Evolutionary conservation across 106 monocot genomes (phyloP).

Genomic region (Allium cepa): DNA sequence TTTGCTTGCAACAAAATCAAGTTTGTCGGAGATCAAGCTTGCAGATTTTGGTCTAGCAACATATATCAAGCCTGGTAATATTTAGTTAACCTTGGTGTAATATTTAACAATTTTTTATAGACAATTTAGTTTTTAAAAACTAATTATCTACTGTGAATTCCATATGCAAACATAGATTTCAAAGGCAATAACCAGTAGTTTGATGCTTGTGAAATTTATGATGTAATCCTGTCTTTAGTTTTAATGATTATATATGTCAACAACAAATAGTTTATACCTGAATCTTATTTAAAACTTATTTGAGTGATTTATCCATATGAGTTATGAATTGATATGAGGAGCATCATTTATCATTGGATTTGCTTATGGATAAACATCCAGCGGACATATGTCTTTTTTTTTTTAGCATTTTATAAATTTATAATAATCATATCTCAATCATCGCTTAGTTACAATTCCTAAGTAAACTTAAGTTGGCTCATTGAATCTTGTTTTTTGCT

Average conservation of each 20-base stretch:
- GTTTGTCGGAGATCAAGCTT: conserved; percentile 71
- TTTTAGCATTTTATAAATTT: neutral
- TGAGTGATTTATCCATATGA: no score
- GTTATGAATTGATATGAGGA: no score
- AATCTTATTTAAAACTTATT: no score
- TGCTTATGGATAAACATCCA: neutral
- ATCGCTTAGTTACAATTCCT: no score
- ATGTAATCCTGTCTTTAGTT: no score
- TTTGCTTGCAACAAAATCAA: conserved; percentile 52
- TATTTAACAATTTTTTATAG: no score
- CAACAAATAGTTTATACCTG: no score
- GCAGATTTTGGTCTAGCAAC: conserved; percentile 95
- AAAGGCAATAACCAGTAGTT: neutral
- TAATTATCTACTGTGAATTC: neutral
- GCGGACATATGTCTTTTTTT: neutral
- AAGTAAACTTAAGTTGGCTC: no score
- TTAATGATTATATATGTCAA: no score
- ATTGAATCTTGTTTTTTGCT: no score
- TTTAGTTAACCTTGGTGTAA: no score
- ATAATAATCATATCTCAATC: neutral
- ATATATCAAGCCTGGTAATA: conserved; percentile 69
- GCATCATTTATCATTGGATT: neutral
- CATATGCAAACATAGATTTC: neutral
- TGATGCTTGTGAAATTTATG: neutral
- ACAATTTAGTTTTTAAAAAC: neutral